Conservation (phyloP, 2,329 filamentous ascomycete species). For the Apiospora rasikravindrae region DNA sequence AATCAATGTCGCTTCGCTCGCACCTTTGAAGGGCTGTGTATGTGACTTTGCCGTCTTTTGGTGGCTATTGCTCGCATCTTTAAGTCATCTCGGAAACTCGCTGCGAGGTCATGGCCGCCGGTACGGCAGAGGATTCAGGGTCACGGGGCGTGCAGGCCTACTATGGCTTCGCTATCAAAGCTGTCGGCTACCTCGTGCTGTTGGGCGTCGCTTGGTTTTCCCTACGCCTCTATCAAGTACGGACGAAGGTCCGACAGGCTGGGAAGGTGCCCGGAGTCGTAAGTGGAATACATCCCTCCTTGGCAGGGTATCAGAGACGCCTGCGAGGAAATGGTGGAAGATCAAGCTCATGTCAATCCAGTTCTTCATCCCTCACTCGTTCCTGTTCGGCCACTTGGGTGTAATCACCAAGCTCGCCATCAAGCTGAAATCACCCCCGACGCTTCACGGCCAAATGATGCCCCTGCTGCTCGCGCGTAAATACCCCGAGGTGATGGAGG, state of each 20-base stretch:
- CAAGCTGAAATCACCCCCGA: slow-evolving; percentile 31
- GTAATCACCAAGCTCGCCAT: slow-evolving; percentile 31
- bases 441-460: slow-evolving; percentile 33
- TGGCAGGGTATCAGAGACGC: background rate
- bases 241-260: slow-evolving; percentile 32
- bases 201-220: slow-evolving; percentile 33
- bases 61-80: background rate
- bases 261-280: slow-evolving; percentile 36
- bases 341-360: background rate
- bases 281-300: slow-evolving; percentile 23
- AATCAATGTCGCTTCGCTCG: background rate
- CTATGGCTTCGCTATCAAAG: slow-evolving; percentile 22
- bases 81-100: background rate
- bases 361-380: slow-evolving; percentile 34
- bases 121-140: background rate
- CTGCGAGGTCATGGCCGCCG: background rate
- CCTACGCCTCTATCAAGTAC: slow-evolving; percentile 34
- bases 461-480: slow-evolving; percentile 33
- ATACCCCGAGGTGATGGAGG: slow-evolving; percentile 36
- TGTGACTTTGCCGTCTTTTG: background rate
- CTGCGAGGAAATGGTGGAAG: background rate
- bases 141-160: slow-evolving; percentile 16
- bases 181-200: slow-evolving; percentile 25
- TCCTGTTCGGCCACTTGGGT: slow-evolving; percentile 35
- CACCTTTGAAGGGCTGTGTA: background rate